Evolutionary conservation across 345 rosid genomes (phyloP), one percentile per base, ranked within the genome.

Genomic region (Mallotus nudiflorus): DNA sequence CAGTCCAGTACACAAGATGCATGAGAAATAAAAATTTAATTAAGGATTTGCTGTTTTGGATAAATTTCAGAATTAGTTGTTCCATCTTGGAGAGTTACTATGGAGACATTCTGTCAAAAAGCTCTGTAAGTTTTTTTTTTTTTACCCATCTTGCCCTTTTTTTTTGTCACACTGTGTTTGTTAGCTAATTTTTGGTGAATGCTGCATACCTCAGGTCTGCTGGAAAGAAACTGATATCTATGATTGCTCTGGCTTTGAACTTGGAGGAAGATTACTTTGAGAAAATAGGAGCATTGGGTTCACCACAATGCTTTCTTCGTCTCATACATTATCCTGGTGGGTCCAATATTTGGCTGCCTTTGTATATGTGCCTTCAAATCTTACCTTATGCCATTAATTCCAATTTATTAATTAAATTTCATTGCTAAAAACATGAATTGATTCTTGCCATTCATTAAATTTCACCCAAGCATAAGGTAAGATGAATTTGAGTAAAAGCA

Each of bases 261-360:
- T 80, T 91, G 79, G 88, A 91, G 28, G 88, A 86, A 45, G 75
- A 83, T 73, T 83, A 80, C 80, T 90, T 92, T 75, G 84, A 78
- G 75, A 72, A 77, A 74, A 57, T 87, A 16, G 92, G 91, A 67
- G 92, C 87, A 19, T 60, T 81, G 81, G 75, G 75, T 66, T 69
- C 40, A 28, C 86, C 90, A 29, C 46, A 62, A 31, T 55, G 77
- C 20, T 68, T 77, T 76, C 83, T 88, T 72, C 86, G 88, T 24
- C 85, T 90, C 28, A 75, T 91, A 70, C 91, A 73, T 64, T 91
- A 91, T 86, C 77, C 96, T 74, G 93, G 97, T 89, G 40, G 40
- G n/a, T 22, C n/a, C n/a, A n/a, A n/a, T 46, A n/a, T n/a, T 19
- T 51, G 10, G 22, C 22, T 48, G n/a, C 3, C 3, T 51, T n/a